Conservation (phyloP, 2,329 filamentous ascomycete genomes). For the Fusarium tuaranense region DNA sequence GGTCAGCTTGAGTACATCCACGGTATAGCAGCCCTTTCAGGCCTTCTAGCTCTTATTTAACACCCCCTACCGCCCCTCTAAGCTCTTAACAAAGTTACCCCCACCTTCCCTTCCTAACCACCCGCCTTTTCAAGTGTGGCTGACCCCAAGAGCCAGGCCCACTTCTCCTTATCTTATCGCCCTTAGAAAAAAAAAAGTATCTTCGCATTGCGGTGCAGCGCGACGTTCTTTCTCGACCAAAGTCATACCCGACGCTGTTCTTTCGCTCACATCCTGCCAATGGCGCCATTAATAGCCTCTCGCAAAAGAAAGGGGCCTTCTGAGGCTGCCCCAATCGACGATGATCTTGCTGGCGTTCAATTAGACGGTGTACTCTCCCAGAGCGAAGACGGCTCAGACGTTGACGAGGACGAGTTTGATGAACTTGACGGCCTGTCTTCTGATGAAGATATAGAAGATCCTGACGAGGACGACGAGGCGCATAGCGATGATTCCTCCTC, state of each 20-base stretch:
- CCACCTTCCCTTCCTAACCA: background rate
- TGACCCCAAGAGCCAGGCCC: background rate
- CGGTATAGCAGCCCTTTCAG: no score
- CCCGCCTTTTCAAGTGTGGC: background rate
- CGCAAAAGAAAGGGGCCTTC: constrained; percentile 42
- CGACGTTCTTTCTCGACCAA: background rate
- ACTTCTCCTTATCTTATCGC: constrained; percentile 32
- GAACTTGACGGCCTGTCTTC: constrained; percentile 45
- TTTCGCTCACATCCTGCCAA: constrained; percentile 11
- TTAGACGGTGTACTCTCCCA: constrained; percentile 69
- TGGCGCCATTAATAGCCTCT: constrained; percentile 36
- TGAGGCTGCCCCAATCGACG: constrained; percentile 24
- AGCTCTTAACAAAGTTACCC: no score
- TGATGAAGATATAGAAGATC: constrained; percentile 17
- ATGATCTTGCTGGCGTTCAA: constrained; percentile 57
- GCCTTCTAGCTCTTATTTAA: no score
- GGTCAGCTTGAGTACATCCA: no score
- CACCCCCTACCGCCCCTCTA: no score
- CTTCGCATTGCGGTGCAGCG: background rate
- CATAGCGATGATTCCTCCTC: constrained; percentile 43
- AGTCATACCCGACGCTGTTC: background rate
- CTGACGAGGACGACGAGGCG: constrained; percentile 55
- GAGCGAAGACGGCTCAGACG: constrained; percentile 68
- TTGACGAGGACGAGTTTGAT: constrained; percentile 53
- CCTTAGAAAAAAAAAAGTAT: constrained; percentile 18